These are phyloP conservation scores for Kockiozyma suomiensis DNA, from an alignment of 805 yeast species.

Conservation along the genomic window DNA sequence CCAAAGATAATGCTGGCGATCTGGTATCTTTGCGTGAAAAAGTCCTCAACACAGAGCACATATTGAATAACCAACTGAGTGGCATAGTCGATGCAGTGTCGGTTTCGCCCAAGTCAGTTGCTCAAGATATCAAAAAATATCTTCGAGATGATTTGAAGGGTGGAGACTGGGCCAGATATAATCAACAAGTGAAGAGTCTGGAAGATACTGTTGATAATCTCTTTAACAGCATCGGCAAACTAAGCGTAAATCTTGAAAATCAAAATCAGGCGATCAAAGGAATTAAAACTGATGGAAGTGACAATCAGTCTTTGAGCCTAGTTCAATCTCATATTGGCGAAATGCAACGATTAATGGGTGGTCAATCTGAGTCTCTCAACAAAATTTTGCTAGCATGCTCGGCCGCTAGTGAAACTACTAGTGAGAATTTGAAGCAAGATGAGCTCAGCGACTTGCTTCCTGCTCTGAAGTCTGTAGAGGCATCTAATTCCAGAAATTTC, in stretches of 20 bases:
- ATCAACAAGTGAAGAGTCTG: not conserved
- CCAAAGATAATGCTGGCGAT: conserved; percentile 45
- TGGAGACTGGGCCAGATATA: not conserved
- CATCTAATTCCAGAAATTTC: not conserved
- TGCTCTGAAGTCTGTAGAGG: not conserved
- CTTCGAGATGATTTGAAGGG: not conserved
- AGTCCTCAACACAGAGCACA: conserved; percentile 16
- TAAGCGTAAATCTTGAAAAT: not conserved
- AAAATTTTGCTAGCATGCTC: not conserved
- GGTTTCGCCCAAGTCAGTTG: not conserved
- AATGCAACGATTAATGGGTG: not conserved
- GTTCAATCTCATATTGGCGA: not conserved
- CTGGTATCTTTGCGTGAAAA: conserved; percentile 35
- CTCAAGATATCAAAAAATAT: not conserved
- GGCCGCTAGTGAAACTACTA: no score
- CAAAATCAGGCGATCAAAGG: not conserved
- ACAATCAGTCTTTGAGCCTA: not conserved
- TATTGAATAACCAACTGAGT: conserved; percentile 1
- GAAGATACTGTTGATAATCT: not conserved
- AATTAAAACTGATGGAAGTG: not conserved
- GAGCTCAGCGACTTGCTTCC: not conserved
- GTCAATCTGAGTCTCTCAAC: not conserved
- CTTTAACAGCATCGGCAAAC: not conserved
- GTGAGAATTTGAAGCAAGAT: no score
- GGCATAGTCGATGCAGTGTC: not conserved